Percentiles rank a stretch among this genome's conserved stretches.
Conservation (phyloP, 805 yeast species). For the Wickerhamomyces subpelliculosus region DNA sequence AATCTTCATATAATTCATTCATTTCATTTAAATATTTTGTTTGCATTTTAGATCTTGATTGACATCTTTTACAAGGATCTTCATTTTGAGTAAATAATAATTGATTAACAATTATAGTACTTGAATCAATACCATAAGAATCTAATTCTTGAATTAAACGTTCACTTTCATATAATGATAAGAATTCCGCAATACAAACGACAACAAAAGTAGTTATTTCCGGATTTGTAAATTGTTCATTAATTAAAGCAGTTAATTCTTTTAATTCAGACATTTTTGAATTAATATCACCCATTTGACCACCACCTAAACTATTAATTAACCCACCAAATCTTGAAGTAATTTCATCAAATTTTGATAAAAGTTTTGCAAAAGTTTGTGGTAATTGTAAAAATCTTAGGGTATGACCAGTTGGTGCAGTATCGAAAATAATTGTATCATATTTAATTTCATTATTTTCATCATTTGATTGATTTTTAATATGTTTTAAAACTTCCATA, state of each 20-base stretch:
- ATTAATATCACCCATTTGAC: constrained; percentile 59
- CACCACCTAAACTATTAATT: constrained; percentile 72
- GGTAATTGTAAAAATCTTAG: constrained; percentile 93
- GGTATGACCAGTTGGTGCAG: constrained; percentile 99
- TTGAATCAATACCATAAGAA: constrained; percentile 93
- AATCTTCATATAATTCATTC: constrained; percentile 93
- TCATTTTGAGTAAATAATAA: constrained; percentile 73
- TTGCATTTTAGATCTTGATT: constrained; percentile 92
- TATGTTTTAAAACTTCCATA: constrained; percentile 96
- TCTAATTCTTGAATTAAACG: constrained; percentile 95
- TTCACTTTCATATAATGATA: constrained; percentile 94
- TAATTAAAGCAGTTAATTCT: constrained; percentile 76
- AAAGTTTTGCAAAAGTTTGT: constrained; percentile 78
- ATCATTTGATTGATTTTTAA: constrained; percentile 60
- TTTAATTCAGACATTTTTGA: constrained; percentile 76
- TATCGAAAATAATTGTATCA: constrained; percentile 91
- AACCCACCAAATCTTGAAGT: constrained; percentile 87
- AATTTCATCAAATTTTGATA: constrained; percentile 81
- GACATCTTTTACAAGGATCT: constrained; percentile 84
- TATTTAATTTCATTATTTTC: constrained; percentile 40
- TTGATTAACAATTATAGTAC: constrained; percentile 93
- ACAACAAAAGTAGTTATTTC: constrained; percentile 93
- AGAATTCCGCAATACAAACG: constrained; percentile 95
- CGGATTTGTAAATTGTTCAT: constrained; percentile 92
- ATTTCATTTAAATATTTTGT: constrained; percentile 91